Base-by-base conservation (phyloP, 345 rosid species). In the Pseudoturritis turrita region DNA sequence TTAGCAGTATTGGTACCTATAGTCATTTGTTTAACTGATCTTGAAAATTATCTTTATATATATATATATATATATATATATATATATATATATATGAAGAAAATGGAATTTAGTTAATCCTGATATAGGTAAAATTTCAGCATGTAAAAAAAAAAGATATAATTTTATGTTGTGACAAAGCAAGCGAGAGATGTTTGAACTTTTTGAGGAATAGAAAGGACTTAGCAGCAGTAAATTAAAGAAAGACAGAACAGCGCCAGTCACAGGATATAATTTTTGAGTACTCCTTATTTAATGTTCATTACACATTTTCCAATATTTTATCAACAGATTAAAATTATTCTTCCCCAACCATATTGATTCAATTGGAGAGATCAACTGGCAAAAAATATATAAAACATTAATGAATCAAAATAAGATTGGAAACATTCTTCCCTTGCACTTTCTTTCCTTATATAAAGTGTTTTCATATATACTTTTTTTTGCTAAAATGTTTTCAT, bases 231-330 rank as follows among this genome's bases (percentile, higher is more conserved):
- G 79, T 62, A 62, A 68, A 62, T 62, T 54, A 35, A 54, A 69
- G 65, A 62, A 62, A 62, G 79, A 61, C 79, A 75, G 70, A 68
- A 61, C 63, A 68, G 74, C 79, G 31, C 65, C 69, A 62, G 33
- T 45, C 70, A 52, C 43, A 75, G 15, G 65, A 61, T 62, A 18
- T 69, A 28, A 2, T 15, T 33, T 22, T 51, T 58, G 23, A 7
- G n/a, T 47, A 58, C 68, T 66, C 23, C 50, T 52, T 75, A 75
- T 75, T 76, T 54, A 76, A 53, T 76, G 75, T 70, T 63, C 70
- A 36, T 55, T 62, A 76, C 79, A 76, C 79, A 76, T 76, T 76
- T 70, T 70, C 71, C 79, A 62, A 69, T 39, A 75, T 43, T 26
- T 61, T 62, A 15, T 53, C 60, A 49, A 29, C 59, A 21, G 21